phyloP scores from a whole-genome alignment of 768 basidiomycete species.

The Tephrocybe sp. region DNA sequence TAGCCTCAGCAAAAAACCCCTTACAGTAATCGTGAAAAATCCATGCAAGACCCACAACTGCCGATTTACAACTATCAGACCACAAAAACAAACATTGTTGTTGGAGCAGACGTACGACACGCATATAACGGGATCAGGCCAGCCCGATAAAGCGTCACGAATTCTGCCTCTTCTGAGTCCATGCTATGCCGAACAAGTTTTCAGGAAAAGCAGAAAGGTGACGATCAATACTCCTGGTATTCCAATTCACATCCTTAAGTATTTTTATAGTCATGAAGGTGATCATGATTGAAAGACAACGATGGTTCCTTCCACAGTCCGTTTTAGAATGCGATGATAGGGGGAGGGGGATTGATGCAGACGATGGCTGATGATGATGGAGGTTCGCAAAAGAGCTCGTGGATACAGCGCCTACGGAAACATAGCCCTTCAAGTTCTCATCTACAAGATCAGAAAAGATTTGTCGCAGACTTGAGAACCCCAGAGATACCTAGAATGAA shows the following conservation, averaged over 20 bases:
- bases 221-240: too few species aligned
- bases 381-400: too few species aligned
- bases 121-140: constrained; percentile 14
- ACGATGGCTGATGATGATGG: too few species aligned
- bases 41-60: constrained; percentile 35
- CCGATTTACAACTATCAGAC: neutral
- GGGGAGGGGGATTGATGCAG: too few species aligned
- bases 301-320: neutral
- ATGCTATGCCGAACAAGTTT: neutral
- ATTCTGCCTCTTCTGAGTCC: neutral
- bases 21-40: constrained; percentile 34
- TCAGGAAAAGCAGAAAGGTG: neutral
- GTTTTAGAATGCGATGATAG: too few species aligned
- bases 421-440: too few species aligned
- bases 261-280: too few species aligned
- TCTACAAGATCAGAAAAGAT: too few species aligned
- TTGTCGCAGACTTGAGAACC: too few species aligned
- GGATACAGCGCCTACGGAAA: too few species aligned
- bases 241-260: too few species aligned
- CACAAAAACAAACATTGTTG: neutral
- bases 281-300: neutral
- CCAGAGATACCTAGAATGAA: too few species aligned
- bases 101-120: constrained; percentile 7
- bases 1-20: neutral
- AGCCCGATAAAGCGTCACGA: constrained; percentile 9